These are phyloP conservation scores for Cyamopsis tetragonoloba DNA, from an alignment of 306 rosid genomes.

Conservation along the genomic window DNA sequence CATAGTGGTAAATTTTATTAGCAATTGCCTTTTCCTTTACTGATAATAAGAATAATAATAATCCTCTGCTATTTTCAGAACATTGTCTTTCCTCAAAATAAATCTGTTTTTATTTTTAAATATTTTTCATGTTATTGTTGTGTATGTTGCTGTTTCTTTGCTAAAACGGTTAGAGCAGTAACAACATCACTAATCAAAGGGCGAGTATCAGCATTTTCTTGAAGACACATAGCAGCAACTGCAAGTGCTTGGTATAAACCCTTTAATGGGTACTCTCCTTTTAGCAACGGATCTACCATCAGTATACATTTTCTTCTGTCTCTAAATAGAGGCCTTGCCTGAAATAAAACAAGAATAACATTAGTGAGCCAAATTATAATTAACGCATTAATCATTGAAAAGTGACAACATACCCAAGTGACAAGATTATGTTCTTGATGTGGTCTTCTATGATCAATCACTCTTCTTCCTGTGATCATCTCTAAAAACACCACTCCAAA, in stretches of 20 bases:
- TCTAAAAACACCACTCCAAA: conserved; percentile 88
- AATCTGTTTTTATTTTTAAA: no score
- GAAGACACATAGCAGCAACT: conserved; percentile 92
- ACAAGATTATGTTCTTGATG: conserved; percentile 64
- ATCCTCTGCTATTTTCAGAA: conserved; percentile 19
- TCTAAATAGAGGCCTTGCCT: conserved; percentile 82
- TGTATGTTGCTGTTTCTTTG: conserved; percentile 13
- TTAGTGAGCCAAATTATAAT: no score
- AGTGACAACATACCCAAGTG: conserved; percentile 81
- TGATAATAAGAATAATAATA: no score
- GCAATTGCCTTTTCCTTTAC: neutral
- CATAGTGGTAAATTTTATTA: conserved; percentile 12
- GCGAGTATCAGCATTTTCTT: conserved; percentile 64
- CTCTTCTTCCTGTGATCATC: conserved; percentile 87
- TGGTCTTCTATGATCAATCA: conserved; percentile 64
- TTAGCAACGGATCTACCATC: conserved; percentile 68
- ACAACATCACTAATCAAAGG: conserved; percentile 87
- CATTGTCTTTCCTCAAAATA: conserved; percentile 17
- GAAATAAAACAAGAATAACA: conserved; percentile 13
- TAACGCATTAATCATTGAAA: no score
- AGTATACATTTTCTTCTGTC: conserved; percentile 59
- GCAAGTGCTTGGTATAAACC: conserved; percentile 86
- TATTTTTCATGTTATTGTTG: no score
- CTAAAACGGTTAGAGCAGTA: conserved; percentile 61
- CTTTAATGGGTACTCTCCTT: conserved; percentile 59